Evolutionary conservation across 768 basidiomycete genomes (phyloP).

Genomic region (Amanita muscaria): DNA sequence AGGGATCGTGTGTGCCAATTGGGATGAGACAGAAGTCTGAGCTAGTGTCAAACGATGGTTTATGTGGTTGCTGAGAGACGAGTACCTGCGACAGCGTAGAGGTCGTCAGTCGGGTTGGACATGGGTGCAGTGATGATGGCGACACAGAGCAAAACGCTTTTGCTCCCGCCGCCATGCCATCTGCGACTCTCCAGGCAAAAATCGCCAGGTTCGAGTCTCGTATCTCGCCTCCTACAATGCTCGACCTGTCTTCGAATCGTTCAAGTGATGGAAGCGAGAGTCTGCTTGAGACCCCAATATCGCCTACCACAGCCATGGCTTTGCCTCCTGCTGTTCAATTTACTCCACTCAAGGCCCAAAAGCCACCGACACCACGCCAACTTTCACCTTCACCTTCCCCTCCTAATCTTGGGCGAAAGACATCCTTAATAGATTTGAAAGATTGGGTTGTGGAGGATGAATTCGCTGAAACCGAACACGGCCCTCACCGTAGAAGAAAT

Average conservation of each 20-base stretch:
- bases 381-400: conserved; percentile 43
- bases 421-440: conserved; percentile 61
- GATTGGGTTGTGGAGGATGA: conserved; percentile 70
- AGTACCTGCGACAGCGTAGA: conserved; percentile 73
- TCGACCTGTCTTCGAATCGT: not conserved
- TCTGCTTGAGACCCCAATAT: conserved; percentile 42
- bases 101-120: conserved; percentile 26
- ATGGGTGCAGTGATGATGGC: conserved; percentile 14
- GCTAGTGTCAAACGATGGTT: conserved; percentile 4
- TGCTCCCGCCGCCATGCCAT: conserved; percentile 25
- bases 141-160: conserved; percentile 7
- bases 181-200: conserved; percentile 44
- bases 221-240: conserved; percentile 15
- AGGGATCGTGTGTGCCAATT: conserved; percentile 68
- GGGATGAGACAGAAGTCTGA: conserved; percentile 86
- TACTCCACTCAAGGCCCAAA: conserved; percentile 13
- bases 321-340: conserved; percentile 34
- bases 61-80: not conserved
- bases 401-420: conserved; percentile 39
- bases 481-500: not conserved
- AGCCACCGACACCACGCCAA: conserved; percentile 5
- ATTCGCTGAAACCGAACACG: conserved; percentile 20
- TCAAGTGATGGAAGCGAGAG: conserved; percentile 15
- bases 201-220: conserved; percentile 61
- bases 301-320: conserved; percentile 32